Conservation (phyloP, 1,284 basidiomycete species). For the Lentinula novae-zelandiae region DNA sequence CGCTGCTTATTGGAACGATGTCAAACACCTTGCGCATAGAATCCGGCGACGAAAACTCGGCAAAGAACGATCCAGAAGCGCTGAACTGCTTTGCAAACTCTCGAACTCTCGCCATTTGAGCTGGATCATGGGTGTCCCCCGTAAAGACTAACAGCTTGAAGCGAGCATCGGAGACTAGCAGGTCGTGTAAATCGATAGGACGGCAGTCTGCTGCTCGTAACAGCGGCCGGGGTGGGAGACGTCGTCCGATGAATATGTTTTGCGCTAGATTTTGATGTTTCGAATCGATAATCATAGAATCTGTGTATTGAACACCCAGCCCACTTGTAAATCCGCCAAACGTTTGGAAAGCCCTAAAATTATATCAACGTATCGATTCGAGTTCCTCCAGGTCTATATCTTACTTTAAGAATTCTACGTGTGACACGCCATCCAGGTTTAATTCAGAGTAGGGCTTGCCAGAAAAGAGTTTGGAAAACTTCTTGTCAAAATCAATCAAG, state of each 20-base stretch:
- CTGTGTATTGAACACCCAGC: constrained; percentile 58
- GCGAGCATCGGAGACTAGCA: constrained; percentile 64
- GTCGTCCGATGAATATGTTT: constrained; percentile 52
- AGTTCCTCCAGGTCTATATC: not conserved
- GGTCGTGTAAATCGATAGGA: constrained; percentile 65
- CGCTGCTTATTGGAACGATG: constrained; percentile 46
- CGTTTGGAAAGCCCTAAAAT: constrained; percentile 50
- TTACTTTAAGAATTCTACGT: constrained; percentile 61
- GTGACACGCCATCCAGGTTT: constrained; percentile 59
- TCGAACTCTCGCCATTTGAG: constrained; percentile 36
- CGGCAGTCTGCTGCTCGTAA: constrained; percentile 62
- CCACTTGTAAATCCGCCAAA: constrained; percentile 62
- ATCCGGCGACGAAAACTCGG: constrained; percentile 24
- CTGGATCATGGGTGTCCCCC: constrained; percentile 44
- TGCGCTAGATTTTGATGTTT: constrained; percentile 42
- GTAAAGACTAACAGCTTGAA: constrained; percentile 73
- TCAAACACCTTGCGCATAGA: constrained; percentile 41
- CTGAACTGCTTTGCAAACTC: constrained; percentile 40
- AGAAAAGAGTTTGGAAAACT: constrained; percentile 73
- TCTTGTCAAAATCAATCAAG: constrained; percentile 77
- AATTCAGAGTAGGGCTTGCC: constrained; percentile 63
- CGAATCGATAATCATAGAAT: constrained; percentile 47
- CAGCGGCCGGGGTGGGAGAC: constrained; percentile 56
- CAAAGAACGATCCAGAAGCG: constrained; percentile 30
- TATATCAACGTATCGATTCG: not conserved